A percentile compares a stretch with the other conserved stretches of the same genome.
phyloP scores from a whole-genome alignment of 1,139 yeast genomes.

The Hansenula anomala region DNA sequence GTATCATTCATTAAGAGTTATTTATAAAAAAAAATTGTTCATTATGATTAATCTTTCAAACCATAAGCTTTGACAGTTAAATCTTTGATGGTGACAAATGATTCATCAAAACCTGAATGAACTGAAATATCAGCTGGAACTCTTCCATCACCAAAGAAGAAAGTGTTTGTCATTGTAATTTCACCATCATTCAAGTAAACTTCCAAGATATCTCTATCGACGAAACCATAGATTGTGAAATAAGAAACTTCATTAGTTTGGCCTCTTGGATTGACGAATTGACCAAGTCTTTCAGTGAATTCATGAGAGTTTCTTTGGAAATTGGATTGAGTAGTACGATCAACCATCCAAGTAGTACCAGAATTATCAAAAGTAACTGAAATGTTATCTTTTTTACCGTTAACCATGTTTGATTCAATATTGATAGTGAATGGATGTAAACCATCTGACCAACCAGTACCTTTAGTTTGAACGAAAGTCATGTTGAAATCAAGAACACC shows the following conservation, averaged over 20 bases:
- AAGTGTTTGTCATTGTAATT: slow-evolving; percentile 1
- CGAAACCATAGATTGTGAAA: neutral
- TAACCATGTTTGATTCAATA: neutral
- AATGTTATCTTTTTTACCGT: neutral
- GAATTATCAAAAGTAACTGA: slow-evolving; percentile 1
- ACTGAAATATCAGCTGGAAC: slow-evolving; percentile 1
- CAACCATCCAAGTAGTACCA: slow-evolving; percentile 1
- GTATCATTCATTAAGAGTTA: too few species aligned
- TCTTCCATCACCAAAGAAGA: slow-evolving; percentile 2
- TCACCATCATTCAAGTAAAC: slow-evolving; percentile 2
- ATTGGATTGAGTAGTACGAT: neutral
- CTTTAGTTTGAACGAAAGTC: neutral
- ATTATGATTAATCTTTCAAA: neutral
- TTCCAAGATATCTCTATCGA: slow-evolving; percentile 1
- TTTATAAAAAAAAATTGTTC: neutral
- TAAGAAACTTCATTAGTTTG: neutral
- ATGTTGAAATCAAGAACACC: slow-evolving; percentile 2
- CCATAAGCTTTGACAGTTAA: neutral
- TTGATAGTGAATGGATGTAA: neutral
- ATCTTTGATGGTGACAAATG: neutral
- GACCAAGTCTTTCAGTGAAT: neutral
- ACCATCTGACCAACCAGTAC: slow-evolving; percentile 1
- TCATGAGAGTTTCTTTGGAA: neutral
- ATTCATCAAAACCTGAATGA: neutral
- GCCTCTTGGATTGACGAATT: slow-evolving; percentile 1